phyloP scores from a whole-genome alignment of 202 grass and related monocot species.

The Carex arenaria region DNA sequence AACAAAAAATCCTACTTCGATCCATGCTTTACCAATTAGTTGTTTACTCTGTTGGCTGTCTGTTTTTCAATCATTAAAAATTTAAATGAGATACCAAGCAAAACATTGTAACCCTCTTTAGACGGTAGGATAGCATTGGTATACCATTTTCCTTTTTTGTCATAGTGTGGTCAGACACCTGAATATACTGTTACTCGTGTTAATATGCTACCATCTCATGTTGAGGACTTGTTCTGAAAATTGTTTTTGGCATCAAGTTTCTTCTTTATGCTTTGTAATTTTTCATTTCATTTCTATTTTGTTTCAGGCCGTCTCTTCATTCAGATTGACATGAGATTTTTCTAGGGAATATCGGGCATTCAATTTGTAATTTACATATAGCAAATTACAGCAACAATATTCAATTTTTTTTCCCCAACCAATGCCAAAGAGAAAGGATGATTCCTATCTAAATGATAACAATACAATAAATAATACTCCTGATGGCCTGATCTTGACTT shows the following conservation, averaged over 20 bases:
- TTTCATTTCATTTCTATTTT: not conserved
- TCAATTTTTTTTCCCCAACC: not conserved
- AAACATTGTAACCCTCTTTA: not conserved
- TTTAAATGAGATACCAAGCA: not conserved
- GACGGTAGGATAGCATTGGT: not conserved
- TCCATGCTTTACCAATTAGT: not conserved
- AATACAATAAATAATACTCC: not conserved
- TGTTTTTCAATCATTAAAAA: not conserved
- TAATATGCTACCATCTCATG: not conserved
- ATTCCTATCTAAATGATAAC: not conserved
- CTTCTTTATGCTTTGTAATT: not conserved
- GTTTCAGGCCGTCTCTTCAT: conserved; percentile 59
- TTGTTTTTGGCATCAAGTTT: not conserved
- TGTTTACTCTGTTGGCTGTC: not conserved
- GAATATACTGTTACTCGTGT: not conserved
- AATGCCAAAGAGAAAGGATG: not conserved
- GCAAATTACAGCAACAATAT: not conserved
- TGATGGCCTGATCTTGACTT: not conserved
- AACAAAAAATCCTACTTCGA: not conserved
- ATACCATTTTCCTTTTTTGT: not conserved
- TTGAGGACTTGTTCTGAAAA: not conserved
- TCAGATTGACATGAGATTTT: conserved; percentile 51
- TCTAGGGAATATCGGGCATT: not conserved
- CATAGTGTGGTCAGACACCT: not conserved
- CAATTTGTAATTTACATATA: conserved; percentile 19